These are phyloP conservation scores for Solanum medicagineum DNA, from an alignment of 257 asterid genomes.

Conservation along the genomic window DNA sequence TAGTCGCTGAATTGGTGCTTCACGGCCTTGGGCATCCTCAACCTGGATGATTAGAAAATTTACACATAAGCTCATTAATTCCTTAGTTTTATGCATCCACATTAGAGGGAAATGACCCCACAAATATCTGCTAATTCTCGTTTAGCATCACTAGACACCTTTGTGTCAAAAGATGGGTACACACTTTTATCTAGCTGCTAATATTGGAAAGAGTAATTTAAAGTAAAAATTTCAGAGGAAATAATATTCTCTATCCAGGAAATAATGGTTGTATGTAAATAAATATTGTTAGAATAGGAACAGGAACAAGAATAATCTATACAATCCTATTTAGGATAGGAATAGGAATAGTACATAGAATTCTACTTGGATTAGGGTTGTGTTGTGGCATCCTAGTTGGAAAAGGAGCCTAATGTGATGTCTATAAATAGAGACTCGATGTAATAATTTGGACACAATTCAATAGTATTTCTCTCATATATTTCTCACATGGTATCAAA, in stretches of 20 bases:
- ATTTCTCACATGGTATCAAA: too few relatives aligned
- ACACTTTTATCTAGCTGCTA: neutral
- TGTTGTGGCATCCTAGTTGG: too few relatives aligned
- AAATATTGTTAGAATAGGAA: too few relatives aligned
- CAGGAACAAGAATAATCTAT: too few relatives aligned
- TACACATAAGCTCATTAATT: neutral
- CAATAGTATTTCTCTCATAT: too few relatives aligned
- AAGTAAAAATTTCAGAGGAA: neutral
- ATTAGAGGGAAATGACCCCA: neutral
- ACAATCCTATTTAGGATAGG: too few relatives aligned
- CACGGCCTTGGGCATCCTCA: slow-evolving; percentile 99
- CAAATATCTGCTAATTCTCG: neutral
- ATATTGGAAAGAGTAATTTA: neutral
- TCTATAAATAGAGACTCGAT: too few relatives aligned
- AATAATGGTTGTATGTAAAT: neutral
- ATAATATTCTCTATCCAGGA: neutral
- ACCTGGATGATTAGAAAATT: slow-evolving; percentile 31
- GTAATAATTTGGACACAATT: too few relatives aligned
- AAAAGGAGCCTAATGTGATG: too few relatives aligned
- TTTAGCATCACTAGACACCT: neutral
- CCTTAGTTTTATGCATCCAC: neutral
- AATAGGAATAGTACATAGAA: too few relatives aligned
- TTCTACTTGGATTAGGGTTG: too few relatives aligned
- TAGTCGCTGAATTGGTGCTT: slow-evolving; percentile 98
- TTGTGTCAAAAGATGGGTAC: neutral